Conservation (phyloP, 805 yeast species). For the Pichia paraexigua region DNA sequence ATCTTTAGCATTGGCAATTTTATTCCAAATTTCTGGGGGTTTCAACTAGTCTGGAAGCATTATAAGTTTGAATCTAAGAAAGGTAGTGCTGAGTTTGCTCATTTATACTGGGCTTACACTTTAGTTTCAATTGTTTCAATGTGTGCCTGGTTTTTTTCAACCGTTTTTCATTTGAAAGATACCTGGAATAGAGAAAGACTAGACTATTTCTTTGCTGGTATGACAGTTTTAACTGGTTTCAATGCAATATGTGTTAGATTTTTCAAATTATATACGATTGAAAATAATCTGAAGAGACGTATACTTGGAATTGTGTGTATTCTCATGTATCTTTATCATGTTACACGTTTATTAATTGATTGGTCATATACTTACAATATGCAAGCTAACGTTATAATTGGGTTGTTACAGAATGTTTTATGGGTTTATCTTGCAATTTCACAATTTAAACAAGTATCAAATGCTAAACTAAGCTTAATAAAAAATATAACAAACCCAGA, state of each 20-base stretch:
- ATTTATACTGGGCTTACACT: conserved; percentile 32
- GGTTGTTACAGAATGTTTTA: conserved; percentile 60
- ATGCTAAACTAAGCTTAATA: conserved; percentile 10
- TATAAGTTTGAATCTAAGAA: conserved; percentile 13
- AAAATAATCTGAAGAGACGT: conserved; percentile 23
- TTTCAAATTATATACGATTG: conserved; percentile 44
- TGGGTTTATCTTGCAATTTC: conserved; percentile 36
- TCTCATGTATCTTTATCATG: conserved; percentile 52
- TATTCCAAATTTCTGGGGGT: conserved; percentile 52
- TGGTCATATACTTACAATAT: conserved; percentile 94
- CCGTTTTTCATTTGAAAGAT: conserved; percentile 86
- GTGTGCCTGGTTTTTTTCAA: conserved; percentile 82
- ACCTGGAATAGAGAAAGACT: conserved; percentile 68
- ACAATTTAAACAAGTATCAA: conserved; percentile 21
- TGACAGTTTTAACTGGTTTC: conserved; percentile 74
- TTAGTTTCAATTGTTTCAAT: conserved; percentile 56
- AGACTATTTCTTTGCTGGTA: conserved; percentile 91
- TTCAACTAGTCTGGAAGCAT: conserved; percentile 25
- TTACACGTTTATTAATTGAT: conserved; percentile 53
- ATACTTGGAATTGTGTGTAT: conserved; percentile 36
- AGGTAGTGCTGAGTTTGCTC: conserved; percentile 20
- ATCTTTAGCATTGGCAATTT: conserved; percentile 69
- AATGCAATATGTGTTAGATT: conserved; percentile 58
- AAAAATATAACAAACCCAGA: conserved; percentile 22
- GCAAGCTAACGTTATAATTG: conserved; percentile 79